Conservation (phyloP, 768 basidiomycete species). For the Coprinopsis sp. region DNA sequence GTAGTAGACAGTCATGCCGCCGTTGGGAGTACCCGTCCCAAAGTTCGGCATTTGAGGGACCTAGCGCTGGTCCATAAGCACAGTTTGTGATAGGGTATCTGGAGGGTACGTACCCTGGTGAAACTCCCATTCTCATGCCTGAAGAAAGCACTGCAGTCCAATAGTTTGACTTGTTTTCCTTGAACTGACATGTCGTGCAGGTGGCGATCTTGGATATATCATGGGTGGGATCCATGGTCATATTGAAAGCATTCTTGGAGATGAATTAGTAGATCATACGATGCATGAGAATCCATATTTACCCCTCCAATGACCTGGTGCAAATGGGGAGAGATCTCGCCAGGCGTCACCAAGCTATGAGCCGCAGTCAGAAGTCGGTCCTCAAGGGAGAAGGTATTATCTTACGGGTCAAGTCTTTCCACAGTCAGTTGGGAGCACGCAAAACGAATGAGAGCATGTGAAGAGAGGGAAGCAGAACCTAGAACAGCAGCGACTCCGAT, state of each 20-base stretch:
- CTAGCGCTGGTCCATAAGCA: neutral
- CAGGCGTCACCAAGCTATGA: slow-evolving; percentile 10
- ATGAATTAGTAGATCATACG: neutral
- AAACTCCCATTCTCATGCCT: slow-evolving; percentile 12
- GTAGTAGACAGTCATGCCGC: slow-evolving; percentile 12
- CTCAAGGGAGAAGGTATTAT: neutral
- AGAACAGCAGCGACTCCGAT: too few relatives aligned
- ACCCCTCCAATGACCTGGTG: slow-evolving; percentile 14
- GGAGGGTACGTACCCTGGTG: slow-evolving; percentile 6
- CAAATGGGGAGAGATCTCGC: slow-evolving; percentile 11
- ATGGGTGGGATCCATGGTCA: slow-evolving; percentile 9
- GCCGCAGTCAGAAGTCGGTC: neutral
- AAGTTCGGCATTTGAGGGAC: slow-evolving; percentile 10
- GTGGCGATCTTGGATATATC: slow-evolving; percentile 9
- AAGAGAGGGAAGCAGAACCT: neutral
- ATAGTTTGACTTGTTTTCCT: slow-evolving; percentile 14
- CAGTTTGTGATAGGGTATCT: neutral
- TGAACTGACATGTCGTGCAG: slow-evolving; percentile 13
- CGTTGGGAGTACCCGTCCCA: slow-evolving; percentile 8
- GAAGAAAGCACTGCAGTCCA: slow-evolving; percentile 15
- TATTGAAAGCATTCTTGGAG: slow-evolving; percentile 10
- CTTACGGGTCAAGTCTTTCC: slow-evolving; percentile 8
- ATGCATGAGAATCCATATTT: neutral
- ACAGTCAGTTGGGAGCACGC: slow-evolving; percentile 4
- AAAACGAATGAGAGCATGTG: slow-evolving; percentile 4